Percentiles rank a stretch among this genome's conserved stretches.
Conservation (phyloP, 495 filamentous ascomycete genomes). For the Xylaria acuta region DNA sequence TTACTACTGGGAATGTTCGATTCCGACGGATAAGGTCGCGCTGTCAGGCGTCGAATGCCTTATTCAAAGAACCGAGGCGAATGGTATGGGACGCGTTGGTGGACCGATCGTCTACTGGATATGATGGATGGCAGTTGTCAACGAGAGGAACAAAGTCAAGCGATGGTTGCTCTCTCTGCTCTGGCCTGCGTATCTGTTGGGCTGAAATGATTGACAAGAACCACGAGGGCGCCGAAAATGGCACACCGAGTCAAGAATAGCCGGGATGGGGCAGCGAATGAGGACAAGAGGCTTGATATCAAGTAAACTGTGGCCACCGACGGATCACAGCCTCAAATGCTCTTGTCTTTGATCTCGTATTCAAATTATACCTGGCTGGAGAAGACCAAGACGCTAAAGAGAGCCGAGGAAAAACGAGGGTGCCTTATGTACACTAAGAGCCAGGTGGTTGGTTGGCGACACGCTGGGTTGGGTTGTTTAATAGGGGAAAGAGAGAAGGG, state of each 20-base stretch:
- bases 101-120: not conserved
- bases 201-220: constrained; percentile 21
- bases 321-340: not conserved
- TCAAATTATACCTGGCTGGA: not conserved
- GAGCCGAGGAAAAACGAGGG: constrained; percentile 7
- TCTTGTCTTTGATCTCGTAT: not conserved
- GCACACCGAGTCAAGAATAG: not conserved
- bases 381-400: not conserved
- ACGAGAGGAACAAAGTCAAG: constrained; percentile 22
- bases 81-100: not conserved
- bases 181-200: not conserved
- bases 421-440: too few relatives aligned
- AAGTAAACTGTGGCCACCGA: not conserved
- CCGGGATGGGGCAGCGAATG: constrained; percentile 11
- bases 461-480: constrained; percentile 4
- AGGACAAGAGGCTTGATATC: not conserved
- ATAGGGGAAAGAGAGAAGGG: not conserved
- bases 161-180: not conserved
- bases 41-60: not conserved
- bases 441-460: not conserved
- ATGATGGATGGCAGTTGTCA: constrained; percentile 2
- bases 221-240: constrained; percentile 8
- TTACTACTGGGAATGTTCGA: not conserved
- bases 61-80: not conserved
- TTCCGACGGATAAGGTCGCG: not conserved